Evolutionary conservation across 208 protist species (phyloP), one percentile per base, ranked within the genome.

Genomic region (Phytomonas francai): DNA sequence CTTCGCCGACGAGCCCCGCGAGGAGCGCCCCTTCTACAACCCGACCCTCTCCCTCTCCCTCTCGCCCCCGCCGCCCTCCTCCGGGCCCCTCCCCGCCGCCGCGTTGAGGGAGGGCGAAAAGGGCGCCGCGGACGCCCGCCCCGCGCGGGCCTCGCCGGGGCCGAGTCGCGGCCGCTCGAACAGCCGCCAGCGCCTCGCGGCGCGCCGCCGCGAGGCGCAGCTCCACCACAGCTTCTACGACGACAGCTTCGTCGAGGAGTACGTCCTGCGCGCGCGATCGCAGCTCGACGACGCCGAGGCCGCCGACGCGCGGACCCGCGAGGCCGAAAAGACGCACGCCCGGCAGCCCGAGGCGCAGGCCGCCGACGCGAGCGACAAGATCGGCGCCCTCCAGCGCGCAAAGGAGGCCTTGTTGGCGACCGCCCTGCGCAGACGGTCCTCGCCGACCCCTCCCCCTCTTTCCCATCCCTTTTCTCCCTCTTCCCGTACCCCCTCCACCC

Each of bases 231-330:
- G 84, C 67, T 95, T 95, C 66, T 95, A 93, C 80, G 89, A 95
- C 68, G 89, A 95, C 70, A 93, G 87, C 74, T 83, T 95, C 60
- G 87, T 95, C 12, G 89, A 95, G 75, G 85, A 93, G 73, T 95
- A 86, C 65, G 85, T 95, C 62, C 79, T 87, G 25, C 77, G 69
- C 30, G 73, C 73, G 22, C 72, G 83, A 65, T 70, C 70, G 33
- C 68, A 76, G 61, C 70, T 74, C 12, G 78, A 87, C 59, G 66
- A 78, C 74, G 74, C 74, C 67, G 69, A 77, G 68, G 73, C 68
- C 22, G 45, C 45, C 22, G 62, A 65, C 70, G 68, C 68, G 71
- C 65, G 68, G 51, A 11, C 73, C 59, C 29, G 49, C 65, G 58
- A 49, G 71, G 68, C 57, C 70, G 56, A 68, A 73, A 61, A 56